A percentile compares a stretch with the other conserved stretches of the same genome.
Conservation (phyloP, 345 rosid genomes). For the Citrus inodora region DNA sequence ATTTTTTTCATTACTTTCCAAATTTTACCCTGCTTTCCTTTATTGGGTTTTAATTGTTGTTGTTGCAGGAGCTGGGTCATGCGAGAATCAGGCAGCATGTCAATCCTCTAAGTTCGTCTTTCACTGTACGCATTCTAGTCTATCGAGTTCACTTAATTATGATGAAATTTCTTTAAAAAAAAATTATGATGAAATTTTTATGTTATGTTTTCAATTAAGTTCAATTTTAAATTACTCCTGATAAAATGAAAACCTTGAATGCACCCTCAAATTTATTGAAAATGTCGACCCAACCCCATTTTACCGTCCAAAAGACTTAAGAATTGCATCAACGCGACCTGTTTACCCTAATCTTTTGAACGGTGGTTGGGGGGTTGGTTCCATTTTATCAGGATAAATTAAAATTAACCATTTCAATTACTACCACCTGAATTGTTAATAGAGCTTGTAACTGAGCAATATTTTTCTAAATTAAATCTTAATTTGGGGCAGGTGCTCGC, state of each 20-base stretch:
- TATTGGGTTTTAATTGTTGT: neutral
- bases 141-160: neutral
- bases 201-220: too few relatives aligned
- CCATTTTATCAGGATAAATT: too few relatives aligned
- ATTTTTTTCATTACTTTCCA: neutral
- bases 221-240: too few relatives aligned
- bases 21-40: neutral
- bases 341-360: too few relatives aligned
- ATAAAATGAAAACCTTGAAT: too few relatives aligned
- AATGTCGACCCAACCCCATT: too few relatives aligned
- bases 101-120: constrained; percentile 82
- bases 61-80: constrained; percentile 67
- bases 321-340: too few relatives aligned
- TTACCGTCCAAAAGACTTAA: too few relatives aligned
- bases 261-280: too few relatives aligned
- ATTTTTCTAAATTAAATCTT: neutral
- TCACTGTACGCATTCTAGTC: constrained; percentile 48
- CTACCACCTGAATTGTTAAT: neutral
- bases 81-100: constrained; percentile 92
- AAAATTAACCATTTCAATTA: neutral
- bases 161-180: neutral
- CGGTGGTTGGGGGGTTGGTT: too few relatives aligned
- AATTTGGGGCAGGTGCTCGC: constrained; percentile 49
- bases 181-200: neutral
- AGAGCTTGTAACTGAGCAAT: neutral